phyloP scores from a whole-genome alignment of 2,329 filamentous ascomycete genomes.

The Alternaria novae-zelandiae region DNA sequence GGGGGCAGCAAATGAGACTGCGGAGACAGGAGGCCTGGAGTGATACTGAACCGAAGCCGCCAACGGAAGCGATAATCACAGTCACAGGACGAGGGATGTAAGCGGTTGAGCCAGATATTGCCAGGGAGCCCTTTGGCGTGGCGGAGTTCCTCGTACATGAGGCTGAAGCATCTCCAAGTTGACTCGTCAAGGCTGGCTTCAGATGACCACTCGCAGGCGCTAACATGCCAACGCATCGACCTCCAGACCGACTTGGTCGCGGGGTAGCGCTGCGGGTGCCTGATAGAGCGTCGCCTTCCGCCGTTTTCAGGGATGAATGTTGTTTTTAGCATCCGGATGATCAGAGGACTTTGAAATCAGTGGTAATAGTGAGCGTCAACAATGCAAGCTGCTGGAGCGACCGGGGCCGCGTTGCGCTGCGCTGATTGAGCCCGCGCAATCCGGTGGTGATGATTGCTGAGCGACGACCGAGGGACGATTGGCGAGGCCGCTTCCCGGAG shows the following conservation, averaged over 20 bases:
- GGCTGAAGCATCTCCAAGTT: constrained; percentile 41
- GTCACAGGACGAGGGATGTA: constrained; percentile 34
- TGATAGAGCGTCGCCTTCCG: constrained; percentile 36
- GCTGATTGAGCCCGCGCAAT: constrained; percentile 24
- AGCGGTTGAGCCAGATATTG: constrained; percentile 41
- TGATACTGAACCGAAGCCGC: constrained; percentile 22
- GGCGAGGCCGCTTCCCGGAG: constrained; percentile 18
- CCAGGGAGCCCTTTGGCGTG: constrained; percentile 45
- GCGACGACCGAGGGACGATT: constrained; percentile 11
- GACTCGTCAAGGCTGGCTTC: constrained; percentile 35
- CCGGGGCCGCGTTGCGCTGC: constrained; percentile 14
- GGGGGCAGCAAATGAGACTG: constrained; percentile 35
- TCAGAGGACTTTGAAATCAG: constrained; percentile 23
- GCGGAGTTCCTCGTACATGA: constrained; percentile 43
- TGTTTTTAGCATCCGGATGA: constrained; percentile 42
- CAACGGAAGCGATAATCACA: constrained; percentile 30
- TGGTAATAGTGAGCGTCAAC: constrained; percentile 9
- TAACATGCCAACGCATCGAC: constrained; percentile 48
- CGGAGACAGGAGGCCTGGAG: constrained; percentile 28
- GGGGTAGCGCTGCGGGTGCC: constrained; percentile 45
- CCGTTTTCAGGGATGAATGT: constrained; percentile 25
- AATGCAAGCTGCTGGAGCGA: not conserved
- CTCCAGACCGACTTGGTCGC: constrained; percentile 42
- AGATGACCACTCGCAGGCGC: constrained; percentile 48
- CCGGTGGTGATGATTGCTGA: constrained; percentile 22